Conservation (phyloP, 176 grass and related monocot species). For the Oryza meridionalis region DNA sequence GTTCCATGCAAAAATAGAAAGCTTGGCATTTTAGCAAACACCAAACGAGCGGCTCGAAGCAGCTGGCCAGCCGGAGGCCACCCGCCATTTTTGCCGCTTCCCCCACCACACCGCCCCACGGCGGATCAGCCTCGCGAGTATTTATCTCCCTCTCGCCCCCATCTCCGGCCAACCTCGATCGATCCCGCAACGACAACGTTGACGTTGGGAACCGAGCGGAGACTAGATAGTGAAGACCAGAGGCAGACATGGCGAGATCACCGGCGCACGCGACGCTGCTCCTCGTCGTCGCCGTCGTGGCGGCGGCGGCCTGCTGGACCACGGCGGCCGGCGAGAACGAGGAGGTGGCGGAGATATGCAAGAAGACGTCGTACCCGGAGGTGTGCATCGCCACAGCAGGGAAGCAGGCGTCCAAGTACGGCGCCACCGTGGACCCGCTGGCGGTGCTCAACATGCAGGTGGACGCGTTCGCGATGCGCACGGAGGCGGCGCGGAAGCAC, state of each 20-base stretch:
- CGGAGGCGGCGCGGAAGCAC: background rate
- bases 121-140: constrained; percentile 14
- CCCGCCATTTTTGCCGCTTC: constrained; percentile 34
- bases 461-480: constrained; percentile 35
- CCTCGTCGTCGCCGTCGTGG: background rate
- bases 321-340: background rate
- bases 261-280: constrained; percentile 17
- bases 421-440: background rate
- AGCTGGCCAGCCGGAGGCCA: background rate
- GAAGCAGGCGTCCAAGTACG: background rate
- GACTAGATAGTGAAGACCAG: background rate
- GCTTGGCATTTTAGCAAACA: background rate
- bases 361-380: constrained; percentile 13
- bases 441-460: constrained; percentile 48
- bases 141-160: constrained; percentile 18
- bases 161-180: background rate
- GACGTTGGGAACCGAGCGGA: background rate
- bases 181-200: no score
- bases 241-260: constrained; percentile 35
- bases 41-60: background rate
- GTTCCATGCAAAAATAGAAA: constrained; percentile 23
- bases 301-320: background rate
- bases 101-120: background rate
- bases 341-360: constrained; percentile 33
- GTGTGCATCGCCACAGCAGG: constrained; percentile 36